These are phyloP conservation scores for Puya raimondii DNA, from an alignment of 176 grass and related monocot genomes.

Conservation along the genomic window DNA sequence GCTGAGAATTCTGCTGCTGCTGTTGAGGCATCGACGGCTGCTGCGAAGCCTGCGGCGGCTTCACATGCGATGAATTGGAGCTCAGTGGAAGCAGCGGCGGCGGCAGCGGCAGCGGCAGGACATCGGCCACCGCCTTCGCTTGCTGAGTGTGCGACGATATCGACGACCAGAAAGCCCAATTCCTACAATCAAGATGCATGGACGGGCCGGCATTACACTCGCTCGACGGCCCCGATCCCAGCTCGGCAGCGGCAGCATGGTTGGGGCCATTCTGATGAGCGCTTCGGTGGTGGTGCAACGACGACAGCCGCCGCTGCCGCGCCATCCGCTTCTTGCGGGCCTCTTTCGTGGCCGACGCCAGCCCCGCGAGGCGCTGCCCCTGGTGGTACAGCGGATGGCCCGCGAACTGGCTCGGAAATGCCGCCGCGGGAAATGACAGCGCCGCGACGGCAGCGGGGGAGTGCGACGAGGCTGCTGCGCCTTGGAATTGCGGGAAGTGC, in stretches of 20 bases:
- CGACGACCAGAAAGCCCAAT: slow-evolving; percentile 28
- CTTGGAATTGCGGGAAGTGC: slow-evolving; percentile 22
- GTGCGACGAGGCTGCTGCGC: slow-evolving; percentile 18
- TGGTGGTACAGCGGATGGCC: slow-evolving; percentile 13
- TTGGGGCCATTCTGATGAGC: slow-evolving; percentile 35
- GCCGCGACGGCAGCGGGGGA: slow-evolving; percentile 18
- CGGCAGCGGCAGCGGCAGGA: slow-evolving; percentile 6
- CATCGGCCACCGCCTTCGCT: slow-evolving; percentile 23
- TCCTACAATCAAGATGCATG: not conserved
- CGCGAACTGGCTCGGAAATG: slow-evolving; percentile 31
- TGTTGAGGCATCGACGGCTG: not conserved
- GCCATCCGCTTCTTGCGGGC: slow-evolving; percentile 95
- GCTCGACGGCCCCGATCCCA: not conserved
- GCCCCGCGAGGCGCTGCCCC: slow-evolving; percentile 17
- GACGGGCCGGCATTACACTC: not conserved
- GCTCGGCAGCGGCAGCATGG: slow-evolving; percentile 7
- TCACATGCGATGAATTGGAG: not conserved
- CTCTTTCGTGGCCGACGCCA: slow-evolving; percentile 63
- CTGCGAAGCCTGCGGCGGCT: not conserved
- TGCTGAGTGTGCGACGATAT: slow-evolving; percentile 24
- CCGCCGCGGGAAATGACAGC: slow-evolving; percentile 27
- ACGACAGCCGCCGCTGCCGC: slow-evolving; percentile 56
- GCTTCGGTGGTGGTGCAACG: slow-evolving; percentile 54
- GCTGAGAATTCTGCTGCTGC: slow-evolving; percentile 22
- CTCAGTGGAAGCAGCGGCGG: not conserved